Conservation (phyloP, 257 asterid genomes). For the Solanum ossicruentum region DNA sequence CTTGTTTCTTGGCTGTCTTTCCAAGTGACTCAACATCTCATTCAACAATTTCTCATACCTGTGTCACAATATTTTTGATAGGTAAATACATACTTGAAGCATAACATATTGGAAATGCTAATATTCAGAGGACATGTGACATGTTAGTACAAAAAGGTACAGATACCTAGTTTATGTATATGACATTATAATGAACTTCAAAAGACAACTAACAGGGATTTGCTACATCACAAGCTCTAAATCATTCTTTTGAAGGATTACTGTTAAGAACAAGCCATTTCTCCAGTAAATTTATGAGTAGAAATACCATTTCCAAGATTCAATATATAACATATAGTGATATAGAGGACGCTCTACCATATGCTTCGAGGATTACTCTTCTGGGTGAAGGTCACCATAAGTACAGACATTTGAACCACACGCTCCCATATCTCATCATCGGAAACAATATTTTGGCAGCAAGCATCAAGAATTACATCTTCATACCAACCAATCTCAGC, state of each 20-base stretch:
- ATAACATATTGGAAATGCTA: neutral
- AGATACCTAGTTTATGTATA: neutral
- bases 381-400: constrained; percentile 55
- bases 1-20: constrained; percentile 86
- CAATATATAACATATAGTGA: neutral
- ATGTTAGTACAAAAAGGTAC: neutral
- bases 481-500: constrained; percentile 68
- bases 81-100: neutral
- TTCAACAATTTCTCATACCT: constrained; percentile 79
- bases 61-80: neutral
- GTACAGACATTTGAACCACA: constrained; percentile 83
- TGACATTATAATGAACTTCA: neutral
- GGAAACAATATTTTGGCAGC: constrained; percentile 76
- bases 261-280: neutral
- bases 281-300: neutral
- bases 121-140: neutral
- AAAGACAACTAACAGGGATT: neutral
- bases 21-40: constrained; percentile 86
- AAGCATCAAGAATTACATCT: constrained; percentile 85
- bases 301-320: neutral
- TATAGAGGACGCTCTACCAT: constrained; percentile 39
- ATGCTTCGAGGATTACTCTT: constrained; percentile 71
- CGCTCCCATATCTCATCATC: constrained; percentile 74
- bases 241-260: neutral
- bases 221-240: neutral